A percentile compares a stretch with the other conserved stretches of the same genome.
Conservation (phyloP, 2,329 filamentous ascomycete species). For the Neonectria faginata region DNA sequence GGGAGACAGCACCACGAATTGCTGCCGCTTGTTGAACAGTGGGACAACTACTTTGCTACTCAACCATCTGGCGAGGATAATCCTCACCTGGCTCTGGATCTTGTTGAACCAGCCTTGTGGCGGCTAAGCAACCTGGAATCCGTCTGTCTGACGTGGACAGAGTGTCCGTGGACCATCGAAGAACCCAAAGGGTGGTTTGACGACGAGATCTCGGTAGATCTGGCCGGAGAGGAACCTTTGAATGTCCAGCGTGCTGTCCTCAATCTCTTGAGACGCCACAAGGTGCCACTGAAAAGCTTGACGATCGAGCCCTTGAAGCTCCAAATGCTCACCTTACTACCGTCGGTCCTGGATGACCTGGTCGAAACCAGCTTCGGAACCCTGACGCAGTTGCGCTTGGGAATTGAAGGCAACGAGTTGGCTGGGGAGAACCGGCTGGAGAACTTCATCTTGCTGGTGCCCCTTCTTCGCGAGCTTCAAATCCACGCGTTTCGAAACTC, state of each 20-base stretch:
- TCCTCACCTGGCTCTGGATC: conserved; percentile 24
- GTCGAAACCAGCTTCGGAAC: conserved; percentile 27
- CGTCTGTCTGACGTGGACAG: conserved; percentile 40
- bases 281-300: conserved; percentile 35
- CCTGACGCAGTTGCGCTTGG: conserved; percentile 29
- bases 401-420: conserved; percentile 16
- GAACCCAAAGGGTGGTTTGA: conserved; percentile 24
- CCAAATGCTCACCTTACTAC: conserved; percentile 27
- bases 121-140: conserved; percentile 38
- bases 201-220: conserved; percentile 33
- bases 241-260: conserved; percentile 39
- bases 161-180: conserved; percentile 37
- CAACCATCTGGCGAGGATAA: conserved; percentile 16
- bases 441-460: conserved; percentile 38
- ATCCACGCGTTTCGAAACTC: conserved; percentile 15
- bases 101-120: conserved; percentile 31
- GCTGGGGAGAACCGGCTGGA: conserved; percentile 33
- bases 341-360: conserved; percentile 14
- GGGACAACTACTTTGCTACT: conserved; percentile 25
- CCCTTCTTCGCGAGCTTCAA: conserved; percentile 34
- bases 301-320: conserved; percentile 36
- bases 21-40: conserved; percentile 7
- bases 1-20: conserved; percentile 3
- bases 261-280: conserved; percentile 27
- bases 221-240: conserved; percentile 27